A percentile compares a stretch with the other conserved stretches of the same genome.
phyloP scores from a whole-genome alignment of 2,329 filamentous ascomycete genomes.

The Dactylonectria macrodidyma region DNA sequence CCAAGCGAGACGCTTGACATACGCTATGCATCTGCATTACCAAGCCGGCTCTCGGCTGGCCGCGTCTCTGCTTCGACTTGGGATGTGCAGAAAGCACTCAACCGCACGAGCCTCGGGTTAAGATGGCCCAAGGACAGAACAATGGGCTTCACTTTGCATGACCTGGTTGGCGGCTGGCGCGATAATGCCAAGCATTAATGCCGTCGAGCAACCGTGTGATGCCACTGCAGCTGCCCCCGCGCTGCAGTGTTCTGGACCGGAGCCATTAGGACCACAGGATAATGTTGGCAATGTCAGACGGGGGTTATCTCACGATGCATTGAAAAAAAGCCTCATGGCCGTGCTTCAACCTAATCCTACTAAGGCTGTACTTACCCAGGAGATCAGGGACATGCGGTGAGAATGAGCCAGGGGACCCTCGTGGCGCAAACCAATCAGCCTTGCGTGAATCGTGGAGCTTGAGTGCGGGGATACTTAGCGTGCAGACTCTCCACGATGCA shows the following conservation, averaged over 20 bases:
- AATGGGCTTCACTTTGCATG: conserved; percentile 16
- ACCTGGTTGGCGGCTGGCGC: conserved; percentile 11
- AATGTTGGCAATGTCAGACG: conserved; percentile 16
- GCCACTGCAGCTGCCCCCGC: conserved; percentile 30
- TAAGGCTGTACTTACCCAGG: conserved; percentile 29
- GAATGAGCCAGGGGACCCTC: conserved; percentile 35
- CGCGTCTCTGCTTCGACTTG: conserved; percentile 1
- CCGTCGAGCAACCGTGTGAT: conserved; percentile 26
- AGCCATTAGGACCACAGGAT: conserved; percentile 21
- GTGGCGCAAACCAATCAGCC: conserved; percentile 39
- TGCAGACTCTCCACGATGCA: conserved; percentile 32
- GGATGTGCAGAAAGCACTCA: conserved; percentile 8
- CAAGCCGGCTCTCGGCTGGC: conserved; percentile 17
- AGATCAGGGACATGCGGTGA: conserved; percentile 47
- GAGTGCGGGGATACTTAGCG: conserved; percentile 44
- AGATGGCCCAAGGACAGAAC: conserved; percentile 8
- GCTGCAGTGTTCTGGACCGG: conserved; percentile 25
- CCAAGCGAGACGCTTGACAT: conserved; percentile 27
- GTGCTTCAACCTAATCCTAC: conserved; percentile 29
- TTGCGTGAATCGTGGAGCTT: conserved; percentile 40
- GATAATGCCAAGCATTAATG: conserved; percentile 23
- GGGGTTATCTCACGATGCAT: conserved; percentile 24
- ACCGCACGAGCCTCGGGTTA: conserved; percentile 13
- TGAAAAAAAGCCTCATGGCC: conserved; percentile 42
- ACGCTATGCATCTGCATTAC: conserved; percentile 34